These are phyloP conservation scores for Alternaria longipes DNA, from an alignment of 2,329 filamentous ascomycete species.

Conservation along the genomic window DNA sequence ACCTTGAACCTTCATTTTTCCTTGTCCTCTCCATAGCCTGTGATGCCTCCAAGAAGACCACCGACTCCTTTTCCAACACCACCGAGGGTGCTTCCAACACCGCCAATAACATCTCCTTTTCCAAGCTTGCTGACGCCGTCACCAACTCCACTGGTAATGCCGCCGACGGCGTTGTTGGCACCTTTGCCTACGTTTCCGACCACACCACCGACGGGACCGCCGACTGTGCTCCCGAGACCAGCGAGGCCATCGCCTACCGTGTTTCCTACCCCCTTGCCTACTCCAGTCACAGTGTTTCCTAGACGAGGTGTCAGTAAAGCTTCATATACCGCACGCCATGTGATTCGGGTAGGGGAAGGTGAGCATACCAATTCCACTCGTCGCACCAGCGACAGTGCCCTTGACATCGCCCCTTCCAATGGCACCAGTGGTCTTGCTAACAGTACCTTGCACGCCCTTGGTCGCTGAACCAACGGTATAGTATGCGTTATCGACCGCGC, in stretches of 20 bases:
- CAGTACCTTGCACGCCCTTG: slow-evolving; percentile 54
- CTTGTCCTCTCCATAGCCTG: slow-evolving; percentile 34
- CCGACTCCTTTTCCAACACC: slow-evolving; percentile 52
- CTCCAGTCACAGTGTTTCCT: slow-evolving; percentile 51
- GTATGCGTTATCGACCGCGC: slow-evolving; percentile 52
- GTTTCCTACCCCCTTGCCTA: slow-evolving; percentile 46
- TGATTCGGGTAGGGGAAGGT: background rate
- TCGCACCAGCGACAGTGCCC: slow-evolving; percentile 51
- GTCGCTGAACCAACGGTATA: slow-evolving; percentile 54
- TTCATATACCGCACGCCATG: background rate
- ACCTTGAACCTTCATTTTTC: slow-evolving; percentile 29
- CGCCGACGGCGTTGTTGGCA: slow-evolving; percentile 52
- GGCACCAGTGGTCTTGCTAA: slow-evolving; percentile 56
- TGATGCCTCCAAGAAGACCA: slow-evolving; percentile 48
- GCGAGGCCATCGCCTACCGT: slow-evolving; percentile 52
- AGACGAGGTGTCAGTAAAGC: background rate
- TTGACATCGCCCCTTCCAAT: slow-evolving; percentile 55
- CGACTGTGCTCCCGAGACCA: slow-evolving; percentile 49
- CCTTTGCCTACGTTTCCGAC: slow-evolving; percentile 56
- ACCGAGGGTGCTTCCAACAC: slow-evolving; percentile 53
- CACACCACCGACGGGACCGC: slow-evolving; percentile 53
- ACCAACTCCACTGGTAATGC: slow-evolving; percentile 54
- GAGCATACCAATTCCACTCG: slow-evolving; percentile 42
- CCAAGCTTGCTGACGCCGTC: slow-evolving; percentile 58
- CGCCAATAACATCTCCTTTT: slow-evolving; percentile 56